phyloP scores from a whole-genome alignment of 1,284 basidiomycete genomes.

The Trichosporon faecale region DNA sequence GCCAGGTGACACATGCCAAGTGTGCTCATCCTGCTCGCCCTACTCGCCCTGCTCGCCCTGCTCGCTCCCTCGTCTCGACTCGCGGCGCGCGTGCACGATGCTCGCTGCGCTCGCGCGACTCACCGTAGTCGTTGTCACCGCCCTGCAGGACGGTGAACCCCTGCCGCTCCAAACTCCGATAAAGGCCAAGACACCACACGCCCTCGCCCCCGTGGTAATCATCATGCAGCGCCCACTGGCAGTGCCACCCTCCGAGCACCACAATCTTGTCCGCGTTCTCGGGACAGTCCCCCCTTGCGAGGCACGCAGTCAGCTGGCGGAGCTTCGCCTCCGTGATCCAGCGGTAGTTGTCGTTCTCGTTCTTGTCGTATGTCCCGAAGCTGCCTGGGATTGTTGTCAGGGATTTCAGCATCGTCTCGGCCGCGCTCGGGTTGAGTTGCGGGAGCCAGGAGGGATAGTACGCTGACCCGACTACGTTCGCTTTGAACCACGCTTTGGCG shows the following conservation, averaged over 20 bases:
- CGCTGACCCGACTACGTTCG: neutral
- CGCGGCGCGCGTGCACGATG: too few relatives aligned
- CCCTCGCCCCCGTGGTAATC: slow-evolving; percentile 23
- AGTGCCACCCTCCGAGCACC: slow-evolving; percentile 19
- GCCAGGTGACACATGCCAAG: too few relatives aligned
- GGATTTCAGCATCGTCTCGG: neutral
- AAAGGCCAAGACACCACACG: slow-evolving; percentile 18
- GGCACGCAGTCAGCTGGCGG: slow-evolving; percentile 18
- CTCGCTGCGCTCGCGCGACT: neutral
- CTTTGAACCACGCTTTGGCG: neutral
- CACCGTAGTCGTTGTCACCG: slow-evolving; percentile 29
- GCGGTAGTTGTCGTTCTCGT: slow-evolving; percentile 15
- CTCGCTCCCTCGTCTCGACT: neutral
- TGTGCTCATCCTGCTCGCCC: too few relatives aligned
- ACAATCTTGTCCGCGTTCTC: slow-evolving; percentile 23
- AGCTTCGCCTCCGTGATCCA: slow-evolving; percentile 25
- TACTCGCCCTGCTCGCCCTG: neutral
- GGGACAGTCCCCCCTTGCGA: slow-evolving; percentile 17
- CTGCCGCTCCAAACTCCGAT: slow-evolving; percentile 23
- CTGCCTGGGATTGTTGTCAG: neutral
- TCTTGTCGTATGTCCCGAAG: neutral
- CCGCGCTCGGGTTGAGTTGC: neutral
- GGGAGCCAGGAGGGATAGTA: slow-evolving; percentile 6
- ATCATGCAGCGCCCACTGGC: slow-evolving; percentile 15
- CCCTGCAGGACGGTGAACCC: slow-evolving; percentile 31